Evolutionary conservation across 768 basidiomycete genomes (phyloP).

Genomic region (Macrolepiota albuminosa): DNA sequence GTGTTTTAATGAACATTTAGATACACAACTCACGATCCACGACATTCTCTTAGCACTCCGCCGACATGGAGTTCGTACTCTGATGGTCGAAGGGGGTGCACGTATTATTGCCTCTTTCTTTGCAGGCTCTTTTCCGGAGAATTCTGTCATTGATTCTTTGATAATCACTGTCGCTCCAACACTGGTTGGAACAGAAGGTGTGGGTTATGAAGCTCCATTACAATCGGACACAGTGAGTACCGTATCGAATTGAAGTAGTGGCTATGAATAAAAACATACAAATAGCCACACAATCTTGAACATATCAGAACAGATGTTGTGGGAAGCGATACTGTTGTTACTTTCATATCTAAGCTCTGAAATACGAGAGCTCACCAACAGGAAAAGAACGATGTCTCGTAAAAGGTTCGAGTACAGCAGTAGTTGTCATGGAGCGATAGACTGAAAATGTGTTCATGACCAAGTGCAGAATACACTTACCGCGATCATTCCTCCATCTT

Average conservation of each 20-base stretch:
- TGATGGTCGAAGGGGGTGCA: constrained; percentile 98
- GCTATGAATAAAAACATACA: not conserved
- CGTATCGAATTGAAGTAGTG: not conserved
- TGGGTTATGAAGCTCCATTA: constrained; percentile 43
- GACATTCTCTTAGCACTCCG: constrained; percentile 48
- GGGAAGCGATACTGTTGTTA: constrained; percentile 31
- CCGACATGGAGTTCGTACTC: constrained; percentile 54
- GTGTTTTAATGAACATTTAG: not conserved
- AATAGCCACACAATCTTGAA: constrained; percentile 17
- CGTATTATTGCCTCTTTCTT: constrained; percentile 75
- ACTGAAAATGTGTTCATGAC: not conserved
- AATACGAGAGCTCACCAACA: not conserved
- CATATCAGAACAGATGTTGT: constrained; percentile 26
- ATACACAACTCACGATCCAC: constrained; percentile 34
- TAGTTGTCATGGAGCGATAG: not conserved
- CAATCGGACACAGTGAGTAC: constrained; percentile 13
- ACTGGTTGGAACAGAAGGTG: constrained; percentile 71
- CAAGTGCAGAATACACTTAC: too few relatives aligned
- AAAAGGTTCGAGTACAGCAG: not conserved
- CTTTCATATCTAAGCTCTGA: constrained; percentile 14
- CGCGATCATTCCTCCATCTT: too few relatives aligned
- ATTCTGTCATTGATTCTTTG: constrained; percentile 57
- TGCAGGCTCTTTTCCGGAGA: constrained; percentile 12
- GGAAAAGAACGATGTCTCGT: not conserved
- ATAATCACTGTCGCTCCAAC: constrained; percentile 85